Evolutionary conservation across 257 asterid species (phyloP), one percentile per base, ranked within the genome.

Genomic region (Perilla frutescens): DNA sequence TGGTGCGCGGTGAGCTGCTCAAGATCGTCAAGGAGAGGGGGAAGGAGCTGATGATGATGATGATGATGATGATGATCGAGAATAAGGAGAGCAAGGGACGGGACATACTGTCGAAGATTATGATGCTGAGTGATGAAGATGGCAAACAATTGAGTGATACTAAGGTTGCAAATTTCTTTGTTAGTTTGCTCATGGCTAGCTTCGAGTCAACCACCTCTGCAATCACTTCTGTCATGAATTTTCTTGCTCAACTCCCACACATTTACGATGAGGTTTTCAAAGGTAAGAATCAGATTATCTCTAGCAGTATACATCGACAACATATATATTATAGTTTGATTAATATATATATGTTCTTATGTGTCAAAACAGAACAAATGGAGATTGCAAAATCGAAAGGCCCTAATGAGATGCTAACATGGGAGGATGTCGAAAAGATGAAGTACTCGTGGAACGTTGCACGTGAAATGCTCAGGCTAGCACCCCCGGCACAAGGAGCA

Each of bases 221-320:
- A 0, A 84, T 83, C 51, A 84, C 89, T 4, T 77, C 85, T 57
- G 92, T 86, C 3, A 55, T 86, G 62, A 81, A 83, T 39, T 79
- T 84, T 62, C 85, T 84, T 44, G 90, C 92, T 6, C 80, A 84
- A 40, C 87, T 86, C 72, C 95, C 95, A 3, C 86, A 85, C 14
- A 61, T 88, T 44, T 87, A 87, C 26, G 58, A 72, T 4, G 72
- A 76, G 48, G 95, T 87, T 26, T 56, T 77, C 60, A 79, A 74
- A 79, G 95, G 92, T 80, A 20, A 20, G 26, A 20, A 1, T 20
- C 1, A 1, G 26, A 20, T 0, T 1, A 20, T 20, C 7, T 6
- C 26, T 20, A 20, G 26, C 26, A 20, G n/a, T n/a, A n/a, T n/a
- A n/a, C n/a, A n/a, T n/a, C n/a, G n/a, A n/a, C n/a, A n/a, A n/a